These are phyloP conservation scores for Ophiosphaerella herpotricha DNA, from an alignment of 2,329 filamentous ascomycete species.

Conservation along the genomic window DNA sequence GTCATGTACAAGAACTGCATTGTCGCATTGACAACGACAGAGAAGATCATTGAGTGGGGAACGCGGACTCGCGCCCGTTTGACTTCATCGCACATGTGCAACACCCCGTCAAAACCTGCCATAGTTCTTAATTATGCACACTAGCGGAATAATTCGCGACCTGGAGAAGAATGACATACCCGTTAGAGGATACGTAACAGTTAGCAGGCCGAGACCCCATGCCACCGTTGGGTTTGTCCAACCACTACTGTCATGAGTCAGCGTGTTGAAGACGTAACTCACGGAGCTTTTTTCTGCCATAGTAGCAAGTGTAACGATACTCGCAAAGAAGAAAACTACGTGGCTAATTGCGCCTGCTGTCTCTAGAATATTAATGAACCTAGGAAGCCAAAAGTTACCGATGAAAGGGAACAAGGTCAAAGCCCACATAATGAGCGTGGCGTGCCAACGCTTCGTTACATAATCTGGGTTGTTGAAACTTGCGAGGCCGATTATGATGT, in stretches of 20 bases:
- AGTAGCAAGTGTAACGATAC: conserved; percentile 52
- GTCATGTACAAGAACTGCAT: conserved; percentile 51
- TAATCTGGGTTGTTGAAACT: conserved; percentile 44
- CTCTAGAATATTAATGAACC: conserved; percentile 52
- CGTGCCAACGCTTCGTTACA: conserved; percentile 48
- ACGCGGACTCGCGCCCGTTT: conserved; percentile 25
- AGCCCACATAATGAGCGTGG: conserved; percentile 55
- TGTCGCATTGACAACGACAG: conserved; percentile 49
- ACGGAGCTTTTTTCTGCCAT: conserved; percentile 47
- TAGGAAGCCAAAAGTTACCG: conserved; percentile 51
- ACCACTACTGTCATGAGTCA: conserved; percentile 48
- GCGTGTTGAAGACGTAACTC: conserved; percentile 51
- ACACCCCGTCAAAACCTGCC: conserved; percentile 52
- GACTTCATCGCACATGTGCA: conserved; percentile 47
- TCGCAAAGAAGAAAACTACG: conserved; percentile 54
- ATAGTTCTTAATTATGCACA: too few relatives aligned
- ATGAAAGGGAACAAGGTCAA: conserved; percentile 44
- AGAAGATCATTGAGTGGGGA: conserved; percentile 48
- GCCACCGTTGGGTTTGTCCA: conserved; percentile 52
- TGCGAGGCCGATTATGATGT: conserved; percentile 22
- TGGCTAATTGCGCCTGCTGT: conserved; percentile 52
- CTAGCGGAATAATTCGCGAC: background rate
- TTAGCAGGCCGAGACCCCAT: conserved; percentile 45
- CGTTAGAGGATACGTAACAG: conserved; percentile 30
- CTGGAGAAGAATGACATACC: conserved; percentile 8